Conservation (phyloP, 1,139 yeast species). For the Scheffersomyces insectosa region DNA sequence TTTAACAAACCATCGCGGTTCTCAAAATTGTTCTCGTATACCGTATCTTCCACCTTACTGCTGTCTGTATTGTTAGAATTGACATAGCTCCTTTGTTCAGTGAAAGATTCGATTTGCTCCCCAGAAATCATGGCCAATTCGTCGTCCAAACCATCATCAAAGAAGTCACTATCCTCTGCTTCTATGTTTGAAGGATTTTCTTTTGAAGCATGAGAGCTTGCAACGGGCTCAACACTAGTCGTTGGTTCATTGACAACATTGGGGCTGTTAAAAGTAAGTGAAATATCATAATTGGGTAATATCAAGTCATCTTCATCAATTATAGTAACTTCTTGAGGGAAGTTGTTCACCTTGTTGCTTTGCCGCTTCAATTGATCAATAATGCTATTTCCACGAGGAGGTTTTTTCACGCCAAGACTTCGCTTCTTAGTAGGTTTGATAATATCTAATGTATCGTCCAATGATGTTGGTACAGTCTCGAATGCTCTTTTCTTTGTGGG, state of each 20-base stretch:
- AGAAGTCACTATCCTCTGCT: slow-evolving; percentile 21
- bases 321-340: neutral
- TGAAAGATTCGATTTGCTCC: neutral
- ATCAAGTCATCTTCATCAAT: slow-evolving; percentile 1
- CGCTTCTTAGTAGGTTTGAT: slow-evolving; percentile 1
- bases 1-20: slow-evolving; percentile 30
- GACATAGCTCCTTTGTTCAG: no score
- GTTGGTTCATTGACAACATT: neutral
- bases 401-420: neutral
- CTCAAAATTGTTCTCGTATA: slow-evolving; percentile 13
- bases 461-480: no score
- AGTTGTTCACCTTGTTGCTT: no score
- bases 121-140: slow-evolving; percentile 16
- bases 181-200: neutral
- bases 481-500: no score
- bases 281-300: slow-evolving; percentile 5
- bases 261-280: neutral
- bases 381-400: no score
- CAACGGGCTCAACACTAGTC: neutral
- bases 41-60: neutral
- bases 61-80: no score
- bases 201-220: no score
- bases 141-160: slow-evolving; percentile 32
- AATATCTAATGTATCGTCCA: no score
- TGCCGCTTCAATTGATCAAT: no score